A percentile compares a stretch with the other conserved stretches of the same genome.
phyloP scores from a whole-genome alignment of 164 flowering plant species.

The Dillenia turbinata region DNA sequence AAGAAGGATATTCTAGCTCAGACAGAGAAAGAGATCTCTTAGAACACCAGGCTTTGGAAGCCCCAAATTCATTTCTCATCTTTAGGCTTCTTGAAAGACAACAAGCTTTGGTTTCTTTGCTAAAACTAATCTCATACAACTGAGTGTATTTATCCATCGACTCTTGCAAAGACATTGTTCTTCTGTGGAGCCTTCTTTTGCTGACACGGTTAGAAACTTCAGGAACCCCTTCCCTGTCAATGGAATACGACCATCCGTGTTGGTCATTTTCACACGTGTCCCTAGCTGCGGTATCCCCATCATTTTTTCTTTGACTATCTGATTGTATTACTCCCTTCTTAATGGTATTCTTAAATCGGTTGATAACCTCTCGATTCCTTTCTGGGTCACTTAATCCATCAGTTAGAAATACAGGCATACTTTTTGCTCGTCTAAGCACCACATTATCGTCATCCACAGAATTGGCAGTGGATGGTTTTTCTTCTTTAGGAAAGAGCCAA shows the following conservation, averaged over 20 bases:
- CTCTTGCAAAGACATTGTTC: slow-evolving; percentile 45
- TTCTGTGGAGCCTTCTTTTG: slow-evolving; percentile 19
- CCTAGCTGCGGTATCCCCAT: slow-evolving; percentile 55
- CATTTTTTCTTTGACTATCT: slow-evolving; percentile 52
- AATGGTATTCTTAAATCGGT: slow-evolving; percentile 47
- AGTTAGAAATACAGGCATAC: slow-evolving; percentile 15
- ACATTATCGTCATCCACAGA: slow-evolving; percentile 8
- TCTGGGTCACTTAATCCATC: slow-evolving; percentile 21
- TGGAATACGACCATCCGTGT: slow-evolving; percentile 35
- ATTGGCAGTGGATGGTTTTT: slow-evolving; percentile 5
- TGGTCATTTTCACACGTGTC: slow-evolving; percentile 81
- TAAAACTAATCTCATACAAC: slow-evolving; percentile 41
- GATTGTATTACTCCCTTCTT: slow-evolving; percentile 47
- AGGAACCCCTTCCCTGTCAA: slow-evolving; percentile 22
- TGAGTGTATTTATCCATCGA: slow-evolving; percentile 53
- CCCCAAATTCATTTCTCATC: slow-evolving; percentile 22
- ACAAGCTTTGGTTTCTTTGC: slow-evolving; percentile 30
- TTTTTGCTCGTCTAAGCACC: slow-evolving; percentile 7
- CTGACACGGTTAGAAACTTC: not conserved
- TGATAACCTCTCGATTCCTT: slow-evolving; percentile 30
- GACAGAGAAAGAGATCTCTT: slow-evolving; percentile 62
- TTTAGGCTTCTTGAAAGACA: slow-evolving; percentile 20
- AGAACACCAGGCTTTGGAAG: slow-evolving; percentile 11
- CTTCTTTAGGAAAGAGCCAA: slow-evolving; percentile 3
- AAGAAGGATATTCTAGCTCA: slow-evolving; percentile 10